Percentiles rank a stretch among this genome's conserved stretches.
Evolutionary conservation across 805 yeast species (phyloP).

Genomic region (Saccharomycopsis capsularis): DNA sequence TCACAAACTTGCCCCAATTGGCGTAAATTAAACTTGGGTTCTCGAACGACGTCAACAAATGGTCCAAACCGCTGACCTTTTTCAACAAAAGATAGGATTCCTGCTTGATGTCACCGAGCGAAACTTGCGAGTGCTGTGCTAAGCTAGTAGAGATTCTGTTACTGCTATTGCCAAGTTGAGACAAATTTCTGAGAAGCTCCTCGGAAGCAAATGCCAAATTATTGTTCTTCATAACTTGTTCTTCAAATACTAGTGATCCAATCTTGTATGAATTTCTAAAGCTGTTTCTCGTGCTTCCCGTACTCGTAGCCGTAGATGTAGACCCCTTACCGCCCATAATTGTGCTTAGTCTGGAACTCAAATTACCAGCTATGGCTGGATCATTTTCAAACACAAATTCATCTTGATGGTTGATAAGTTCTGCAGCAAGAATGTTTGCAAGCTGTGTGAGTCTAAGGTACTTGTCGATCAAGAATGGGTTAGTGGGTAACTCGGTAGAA

Average conservation of each 20-base stretch:
- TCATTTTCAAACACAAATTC: conserved; percentile 16
- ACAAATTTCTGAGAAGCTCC: conserved; percentile 43
- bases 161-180: conserved; percentile 25
- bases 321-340: no score
- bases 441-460: conserved; percentile 54
- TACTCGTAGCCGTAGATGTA: conserved; percentile 6
- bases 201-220: conserved; percentile 55
- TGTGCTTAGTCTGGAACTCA: conserved; percentile 2
- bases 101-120: conserved; percentile 17
- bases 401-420: conserved; percentile 23
- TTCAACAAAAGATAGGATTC: conserved; percentile 17
- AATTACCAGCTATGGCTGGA: background rate
- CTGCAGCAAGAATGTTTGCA: conserved; percentile 36
- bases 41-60: conserved; percentile 24
- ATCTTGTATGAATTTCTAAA: conserved; percentile 24
- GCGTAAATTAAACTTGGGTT: conserved; percentile 21
- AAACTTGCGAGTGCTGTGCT: conserved; percentile 14
- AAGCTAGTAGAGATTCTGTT: conserved; percentile 24
- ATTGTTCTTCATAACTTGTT: conserved; percentile 28
- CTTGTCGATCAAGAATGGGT: conserved; percentile 64
- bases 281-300: conserved; percentile 10
- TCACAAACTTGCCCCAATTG: conserved; percentile 19
- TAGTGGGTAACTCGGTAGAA: conserved; percentile 55
- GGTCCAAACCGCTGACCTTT: conserved; percentile 24
- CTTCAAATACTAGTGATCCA: conserved; percentile 32